These are phyloP conservation scores for Diphasiastrum complanatum DNA, from an alignment of 83 land plant genomes.

Conservation along the genomic window DNA sequence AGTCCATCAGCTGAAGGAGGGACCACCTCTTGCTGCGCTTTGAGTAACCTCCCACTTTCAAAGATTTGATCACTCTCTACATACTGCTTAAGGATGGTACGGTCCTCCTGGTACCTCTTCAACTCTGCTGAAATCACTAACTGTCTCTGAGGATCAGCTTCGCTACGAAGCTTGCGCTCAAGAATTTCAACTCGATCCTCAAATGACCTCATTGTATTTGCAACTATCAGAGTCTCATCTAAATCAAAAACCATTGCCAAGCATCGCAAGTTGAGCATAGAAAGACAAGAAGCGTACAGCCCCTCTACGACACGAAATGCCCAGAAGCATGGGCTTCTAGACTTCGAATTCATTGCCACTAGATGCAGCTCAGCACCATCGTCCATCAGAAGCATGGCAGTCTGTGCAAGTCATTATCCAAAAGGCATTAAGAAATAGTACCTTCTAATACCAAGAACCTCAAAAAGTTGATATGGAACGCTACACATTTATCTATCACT, in stretches of 20 bases:
- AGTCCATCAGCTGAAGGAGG: slow-evolving; percentile 36
- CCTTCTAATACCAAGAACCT: not conserved
- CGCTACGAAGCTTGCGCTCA: slow-evolving; percentile 39
- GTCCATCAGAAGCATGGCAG: slow-evolving; percentile 50
- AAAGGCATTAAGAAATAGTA: not conserved
- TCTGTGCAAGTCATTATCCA: slow-evolving; percentile 47
- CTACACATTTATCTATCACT: too few species aligned
- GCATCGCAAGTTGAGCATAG: slow-evolving; percentile 81
- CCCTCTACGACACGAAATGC: slow-evolving; percentile 51
- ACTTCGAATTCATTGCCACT: slow-evolving; percentile 87
- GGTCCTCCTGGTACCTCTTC: slow-evolving; percentile 72
- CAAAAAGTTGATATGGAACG: too few species aligned
- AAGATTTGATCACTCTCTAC: slow-evolving; percentile 55
- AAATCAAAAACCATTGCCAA: slow-evolving; percentile 87
- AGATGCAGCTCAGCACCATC: slow-evolving; percentile 72
- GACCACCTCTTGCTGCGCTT: slow-evolving; percentile 65
- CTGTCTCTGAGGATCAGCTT: slow-evolving; percentile 44
- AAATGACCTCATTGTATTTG: slow-evolving; percentile 88
- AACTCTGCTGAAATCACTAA: slow-evolving; percentile 62
- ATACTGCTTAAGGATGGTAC: slow-evolving; percentile 70
- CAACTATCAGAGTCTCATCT: slow-evolving; percentile 94
- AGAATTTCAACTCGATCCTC: slow-evolving; percentile 80
- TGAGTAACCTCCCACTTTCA: slow-evolving; percentile 60
- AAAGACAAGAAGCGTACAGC: slow-evolving; percentile 57
- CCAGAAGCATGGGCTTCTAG: slow-evolving; percentile 98